Percentiles rank a stretch among this genome's conserved stretches.
These are phyloP conservation scores for Colletotrichum orchidophilum DNA, from an alignment of 2,329 filamentous ascomycete species.

Conservation along the genomic window DNA sequence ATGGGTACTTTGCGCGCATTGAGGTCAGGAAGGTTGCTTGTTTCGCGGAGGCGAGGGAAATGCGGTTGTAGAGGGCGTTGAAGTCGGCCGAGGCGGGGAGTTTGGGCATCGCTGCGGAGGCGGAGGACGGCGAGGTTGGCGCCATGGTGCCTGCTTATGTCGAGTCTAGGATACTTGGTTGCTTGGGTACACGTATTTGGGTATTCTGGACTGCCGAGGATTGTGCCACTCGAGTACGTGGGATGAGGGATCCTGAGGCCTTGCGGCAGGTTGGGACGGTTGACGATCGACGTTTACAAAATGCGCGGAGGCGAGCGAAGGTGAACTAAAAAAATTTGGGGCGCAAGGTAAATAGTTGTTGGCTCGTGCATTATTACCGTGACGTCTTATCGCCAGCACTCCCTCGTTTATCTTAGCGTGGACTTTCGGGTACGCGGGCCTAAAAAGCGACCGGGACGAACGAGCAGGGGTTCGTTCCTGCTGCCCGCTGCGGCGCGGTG, in stretches of 20 bases:
- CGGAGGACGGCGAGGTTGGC: conserved; percentile 34
- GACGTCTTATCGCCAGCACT: background rate
- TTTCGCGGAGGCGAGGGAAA: conserved; percentile 50
- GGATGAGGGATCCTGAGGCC: too few species aligned
- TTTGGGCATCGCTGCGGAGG: conserved; percentile 40
- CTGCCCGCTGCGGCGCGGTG: background rate
- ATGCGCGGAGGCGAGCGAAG: background rate
- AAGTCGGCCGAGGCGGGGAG: conserved; percentile 48
- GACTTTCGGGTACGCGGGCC: background rate
- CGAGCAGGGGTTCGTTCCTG: background rate
- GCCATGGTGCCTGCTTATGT: background rate
- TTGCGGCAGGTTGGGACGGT: background rate
- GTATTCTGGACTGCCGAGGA: background rate
- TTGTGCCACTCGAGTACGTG: background rate
- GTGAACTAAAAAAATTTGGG: background rate
- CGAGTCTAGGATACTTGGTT: background rate
- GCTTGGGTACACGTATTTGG: too few species aligned
- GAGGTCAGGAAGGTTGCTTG: conserved; percentile 45
- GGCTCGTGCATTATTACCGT: background rate
- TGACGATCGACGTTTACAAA: background rate
- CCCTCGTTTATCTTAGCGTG: conserved; percentile 1
- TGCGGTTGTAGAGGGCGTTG: conserved; percentile 52
- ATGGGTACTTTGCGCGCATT: conserved; percentile 34
- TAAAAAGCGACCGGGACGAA: background rate
- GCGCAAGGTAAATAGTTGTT: background rate